These are phyloP conservation scores for Melocanna baccifera DNA, from an alignment of 176 grass and related monocot genomes.

Conservation along the genomic window DNA sequence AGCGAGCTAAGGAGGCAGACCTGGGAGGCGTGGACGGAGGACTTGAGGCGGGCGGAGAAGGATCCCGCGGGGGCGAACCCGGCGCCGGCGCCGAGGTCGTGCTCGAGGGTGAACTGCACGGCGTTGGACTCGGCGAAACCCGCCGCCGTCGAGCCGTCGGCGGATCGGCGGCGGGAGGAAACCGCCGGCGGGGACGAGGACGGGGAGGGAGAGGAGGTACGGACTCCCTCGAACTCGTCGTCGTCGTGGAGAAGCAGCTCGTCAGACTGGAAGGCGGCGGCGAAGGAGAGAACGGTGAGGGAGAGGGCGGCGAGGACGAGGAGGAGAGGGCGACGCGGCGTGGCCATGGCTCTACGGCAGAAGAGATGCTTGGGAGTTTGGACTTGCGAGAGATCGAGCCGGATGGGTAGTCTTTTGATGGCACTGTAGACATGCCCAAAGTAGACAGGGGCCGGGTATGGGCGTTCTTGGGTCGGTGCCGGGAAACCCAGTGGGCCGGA, in stretches of 20 bases:
- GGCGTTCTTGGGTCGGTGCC: not conserved
- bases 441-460: not conserved
- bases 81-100: constrained; percentile 50
- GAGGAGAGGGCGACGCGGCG: constrained; percentile 1
- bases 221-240: constrained; percentile 78
- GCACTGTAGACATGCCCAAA: not conserved
- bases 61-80: constrained; percentile 64
- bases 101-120: constrained; percentile 80
- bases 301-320: constrained; percentile 5
- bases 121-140: constrained; percentile 58
- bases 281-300: constrained; percentile 14
- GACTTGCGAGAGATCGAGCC: not conserved
- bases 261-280: constrained; percentile 62
- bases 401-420: not conserved
- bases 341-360: constrained; percentile 27
- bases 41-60: constrained; percentile 93
- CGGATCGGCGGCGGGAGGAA: constrained; percentile 43
- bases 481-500: no score
- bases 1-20: not conserved
- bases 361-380: not conserved
- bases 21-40: constrained; percentile 74
- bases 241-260: constrained; percentile 78
- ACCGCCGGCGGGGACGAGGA: not conserved
- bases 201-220: constrained; percentile 14
- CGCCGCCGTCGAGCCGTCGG: constrained; percentile 26